Evolutionary conservation across 805 yeast species (phyloP).

Genomic region (Wickerhamomyces rabaulensis): DNA sequence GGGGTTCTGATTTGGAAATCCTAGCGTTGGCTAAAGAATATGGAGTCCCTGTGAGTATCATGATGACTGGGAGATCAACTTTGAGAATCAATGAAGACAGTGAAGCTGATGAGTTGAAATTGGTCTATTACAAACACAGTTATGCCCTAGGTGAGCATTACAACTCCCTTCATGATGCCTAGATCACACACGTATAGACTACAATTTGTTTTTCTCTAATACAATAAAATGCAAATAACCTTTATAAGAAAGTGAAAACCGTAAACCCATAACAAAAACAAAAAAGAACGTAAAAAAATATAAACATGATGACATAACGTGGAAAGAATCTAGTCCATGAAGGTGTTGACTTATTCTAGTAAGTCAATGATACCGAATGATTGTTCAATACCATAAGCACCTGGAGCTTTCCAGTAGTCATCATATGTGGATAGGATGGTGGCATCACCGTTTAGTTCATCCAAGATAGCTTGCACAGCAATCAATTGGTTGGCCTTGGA

Average conservation of each 20-base stretch:
- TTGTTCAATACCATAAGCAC: slow-evolving; percentile 81
- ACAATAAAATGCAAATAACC: background rate
- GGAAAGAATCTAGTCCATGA: background rate
- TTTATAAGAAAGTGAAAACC: background rate
- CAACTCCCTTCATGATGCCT: slow-evolving; percentile 61
- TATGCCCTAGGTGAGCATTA: slow-evolving; percentile 95
- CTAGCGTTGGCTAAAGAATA: slow-evolving; percentile 72
- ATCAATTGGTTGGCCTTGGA: slow-evolving; percentile 59
- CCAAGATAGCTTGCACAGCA: slow-evolving; percentile 63
- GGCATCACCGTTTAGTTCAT: slow-evolving; percentile 50
- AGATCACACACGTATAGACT: background rate
- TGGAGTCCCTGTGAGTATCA: slow-evolving; percentile 67
- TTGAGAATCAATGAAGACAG: slow-evolving; percentile 53
- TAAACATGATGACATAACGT: background rate
- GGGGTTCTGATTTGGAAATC: slow-evolving; percentile 97
- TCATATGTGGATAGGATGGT: slow-evolving; percentile 76
- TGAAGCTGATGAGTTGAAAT: slow-evolving; percentile 46
- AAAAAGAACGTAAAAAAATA: background rate
- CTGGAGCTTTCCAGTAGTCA: slow-evolving; percentile 86
- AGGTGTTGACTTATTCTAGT: slow-evolving; percentile 7
- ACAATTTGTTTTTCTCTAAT: background rate
- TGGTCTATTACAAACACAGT: slow-evolving; percentile 80
- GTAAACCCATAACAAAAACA: background rate
- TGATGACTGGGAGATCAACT: slow-evolving; percentile 72
- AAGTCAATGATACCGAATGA: slow-evolving; percentile 61